Conservation (phyloP, 1,139 yeast species). For the Pichia sp. region DNA sequence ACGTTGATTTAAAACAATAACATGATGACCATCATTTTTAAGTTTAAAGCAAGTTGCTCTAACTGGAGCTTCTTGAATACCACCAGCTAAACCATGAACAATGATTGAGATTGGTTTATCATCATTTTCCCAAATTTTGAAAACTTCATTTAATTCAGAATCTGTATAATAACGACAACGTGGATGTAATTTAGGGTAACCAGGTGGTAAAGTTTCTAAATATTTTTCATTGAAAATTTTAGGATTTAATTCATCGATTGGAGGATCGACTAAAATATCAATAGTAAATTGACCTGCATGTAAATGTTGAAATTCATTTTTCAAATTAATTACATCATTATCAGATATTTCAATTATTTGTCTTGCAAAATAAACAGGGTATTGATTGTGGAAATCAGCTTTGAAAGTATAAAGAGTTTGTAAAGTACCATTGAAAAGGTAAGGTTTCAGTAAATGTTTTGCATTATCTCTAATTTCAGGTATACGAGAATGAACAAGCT, state of each 20-base stretch:
- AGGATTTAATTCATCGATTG: conserved; percentile 27
- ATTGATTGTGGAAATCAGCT: conserved; percentile 44
- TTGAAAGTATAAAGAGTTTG: conserved; percentile 66
- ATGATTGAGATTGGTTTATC: conserved; percentile 59
- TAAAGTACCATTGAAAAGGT: conserved; percentile 61
- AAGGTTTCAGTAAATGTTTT: conserved; percentile 53
- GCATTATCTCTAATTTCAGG: conserved; percentile 41
- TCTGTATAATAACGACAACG: conserved; percentile 65
- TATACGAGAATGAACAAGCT: conserved; percentile 36
- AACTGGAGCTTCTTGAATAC: conserved; percentile 82
- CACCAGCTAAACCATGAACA: conserved; percentile 85
- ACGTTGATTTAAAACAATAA: conserved; percentile 69
- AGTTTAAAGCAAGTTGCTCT: conserved; percentile 48
- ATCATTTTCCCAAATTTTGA: conserved; percentile 26
- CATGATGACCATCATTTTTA: conserved; percentile 40
- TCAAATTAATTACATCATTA: conserved; percentile 8
- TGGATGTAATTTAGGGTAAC: conserved; percentile 70
- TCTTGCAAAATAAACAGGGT: conserved; percentile 69
- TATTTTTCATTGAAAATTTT: conserved; percentile 44
- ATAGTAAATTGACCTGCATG: conserved; percentile 61
- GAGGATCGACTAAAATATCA: conserved; percentile 58
- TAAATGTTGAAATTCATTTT: conserved; percentile 16
- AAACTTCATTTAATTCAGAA: conserved; percentile 35
- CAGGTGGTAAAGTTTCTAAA: conserved; percentile 51
- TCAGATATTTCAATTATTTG: conserved; percentile 54